Conservation (phyloP, 495 filamentous ascomycete species). For the Hyphodiscus hymeniophilus region DNA sequence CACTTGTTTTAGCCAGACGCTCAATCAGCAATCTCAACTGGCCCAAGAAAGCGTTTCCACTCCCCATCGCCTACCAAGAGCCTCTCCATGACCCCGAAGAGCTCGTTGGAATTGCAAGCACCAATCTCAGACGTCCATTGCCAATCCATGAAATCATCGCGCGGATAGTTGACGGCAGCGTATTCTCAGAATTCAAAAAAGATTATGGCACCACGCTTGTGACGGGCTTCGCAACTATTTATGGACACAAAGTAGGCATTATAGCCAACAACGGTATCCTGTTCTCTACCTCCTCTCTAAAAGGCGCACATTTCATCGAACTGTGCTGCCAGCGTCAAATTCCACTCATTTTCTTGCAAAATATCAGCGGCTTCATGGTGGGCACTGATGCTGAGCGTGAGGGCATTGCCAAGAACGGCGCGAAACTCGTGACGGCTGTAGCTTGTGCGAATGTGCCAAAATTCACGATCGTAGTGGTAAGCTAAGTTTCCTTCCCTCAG, state of each 20-base stretch:
- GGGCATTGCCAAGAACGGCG: slow-evolving; percentile 96
- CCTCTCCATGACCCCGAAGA: slow-evolving; percentile 78
- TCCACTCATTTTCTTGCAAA: slow-evolving; percentile 89
- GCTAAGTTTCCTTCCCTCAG: too few species aligned
- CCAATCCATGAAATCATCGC: slow-evolving; percentile 88
- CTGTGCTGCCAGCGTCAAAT: slow-evolving; percentile 88
- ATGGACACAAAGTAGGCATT: slow-evolving; percentile 87
- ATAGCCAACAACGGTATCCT: slow-evolving; percentile 96
- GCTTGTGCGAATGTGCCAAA: slow-evolving; percentile 94
- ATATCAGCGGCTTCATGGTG: slow-evolving; percentile 98
- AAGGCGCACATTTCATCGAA: slow-evolving; percentile 97
- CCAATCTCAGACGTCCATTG: slow-evolving; percentile 77
- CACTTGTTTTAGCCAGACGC: slow-evolving; percentile 76
- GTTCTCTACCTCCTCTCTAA: slow-evolving; percentile 85
- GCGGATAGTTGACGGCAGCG: slow-evolving; percentile 83
- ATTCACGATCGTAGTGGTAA: slow-evolving; percentile 92
- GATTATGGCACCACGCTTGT: slow-evolving; percentile 87
- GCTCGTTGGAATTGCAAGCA: slow-evolving; percentile 78
- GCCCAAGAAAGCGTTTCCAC: slow-evolving; percentile 34
- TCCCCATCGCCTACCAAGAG: slow-evolving; percentile 38
- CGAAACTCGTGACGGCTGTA: slow-evolving; percentile 93
- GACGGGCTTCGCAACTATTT: slow-evolving; percentile 86
- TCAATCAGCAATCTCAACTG: slow-evolving; percentile 86
- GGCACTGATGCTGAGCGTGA: slow-evolving; percentile 86
- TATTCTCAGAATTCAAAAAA: slow-evolving; percentile 91